Base-by-base conservation (phyloP, 352 stramenopile species). In the Thraustotheca clavata region DNA sequence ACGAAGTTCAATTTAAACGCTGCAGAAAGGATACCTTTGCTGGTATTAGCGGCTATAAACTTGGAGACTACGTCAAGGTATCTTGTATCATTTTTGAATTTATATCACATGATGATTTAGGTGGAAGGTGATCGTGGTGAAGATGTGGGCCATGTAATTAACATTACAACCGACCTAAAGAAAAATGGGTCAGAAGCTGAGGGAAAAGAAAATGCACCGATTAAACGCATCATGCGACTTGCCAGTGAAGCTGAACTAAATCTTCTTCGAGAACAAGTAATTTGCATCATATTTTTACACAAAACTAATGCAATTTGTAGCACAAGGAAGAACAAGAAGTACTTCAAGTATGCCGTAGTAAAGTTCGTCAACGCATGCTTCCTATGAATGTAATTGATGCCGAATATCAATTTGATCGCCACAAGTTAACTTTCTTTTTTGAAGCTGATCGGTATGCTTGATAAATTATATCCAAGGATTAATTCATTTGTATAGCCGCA, bases 371-470 rank as follows among this genome's bases (percentile, higher is more conserved):
- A 60, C 68, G 84, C 40, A 76, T 71, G 29, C 66, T 67, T 34
- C 60, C 60, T 16, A 94, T 94, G 85, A 70, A 83, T 46, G 77
- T 96, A 48, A 76, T 96, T 43, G 86, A 95, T 70, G 86, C 87
- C 52, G 87, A 96, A 66, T 96, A 93, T 72, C 87, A 96, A 69
- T 96, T 90, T 73, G 87, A 96, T 66, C 76, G 87, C 31, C 80
- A 94, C 73, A 96, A 96, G 70, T 70, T 96, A 2, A 96, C 85
- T 0, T 96, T 95, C 72, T 96, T 91, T 74, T 96, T 96, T 67
- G 77, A 94, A 68, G 86, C 86, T 18, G 81, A 91, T 50, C 71
- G 43, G 60, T 67, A 67, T 14, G 46, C 46, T 12, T 66, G n/a
- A 34, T 66, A 1, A 38, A 24, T 27, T 35, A 29, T 6, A 22